phyloP scores from a whole-genome alignment of 2,329 filamentous ascomycete species.

The Penicillium sp. region DNA sequence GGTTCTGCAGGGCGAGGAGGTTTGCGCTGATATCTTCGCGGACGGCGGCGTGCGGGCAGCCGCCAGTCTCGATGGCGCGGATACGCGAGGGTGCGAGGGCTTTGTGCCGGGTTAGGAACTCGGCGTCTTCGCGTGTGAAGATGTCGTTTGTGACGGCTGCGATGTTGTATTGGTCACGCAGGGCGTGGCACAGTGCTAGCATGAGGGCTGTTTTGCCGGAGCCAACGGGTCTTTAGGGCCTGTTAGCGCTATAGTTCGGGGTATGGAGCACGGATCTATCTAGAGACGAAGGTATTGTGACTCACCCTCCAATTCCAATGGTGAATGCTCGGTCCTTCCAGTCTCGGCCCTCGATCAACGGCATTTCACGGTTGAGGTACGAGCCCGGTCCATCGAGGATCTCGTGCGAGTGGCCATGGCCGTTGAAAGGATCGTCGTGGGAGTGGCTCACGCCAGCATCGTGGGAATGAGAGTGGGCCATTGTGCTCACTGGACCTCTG shows the following conservation, averaged over 20 bases:
- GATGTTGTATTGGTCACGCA: constrained; percentile 78
- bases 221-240: constrained; percentile 71
- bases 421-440: constrained; percentile 57
- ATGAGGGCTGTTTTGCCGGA: constrained; percentile 97
- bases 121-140: constrained; percentile 95
- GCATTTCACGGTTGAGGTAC: constrained; percentile 87
- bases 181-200: constrained; percentile 83
- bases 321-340: constrained; percentile 92
- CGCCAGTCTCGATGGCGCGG: constrained; percentile 93
- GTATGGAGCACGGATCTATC: neutral
- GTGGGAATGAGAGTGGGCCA: constrained; percentile 44
- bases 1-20: constrained; percentile 83
- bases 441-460: constrained; percentile 38
- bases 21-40: constrained; percentile 96
- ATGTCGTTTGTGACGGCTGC: constrained; percentile 98
- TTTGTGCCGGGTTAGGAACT: constrained; percentile 85
- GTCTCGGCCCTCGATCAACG: constrained; percentile 80
- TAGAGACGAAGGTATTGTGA: neutral
- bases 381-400: constrained; percentile 92
- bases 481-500: neutral
- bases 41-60: constrained; percentile 94
- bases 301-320: constrained; percentile 94
- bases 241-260: neutral
- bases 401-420: constrained; percentile 92
- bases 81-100: constrained; percentile 82